Conservation (phyloP, 306 rosid genomes). For the Rubus idaeus region DNA sequence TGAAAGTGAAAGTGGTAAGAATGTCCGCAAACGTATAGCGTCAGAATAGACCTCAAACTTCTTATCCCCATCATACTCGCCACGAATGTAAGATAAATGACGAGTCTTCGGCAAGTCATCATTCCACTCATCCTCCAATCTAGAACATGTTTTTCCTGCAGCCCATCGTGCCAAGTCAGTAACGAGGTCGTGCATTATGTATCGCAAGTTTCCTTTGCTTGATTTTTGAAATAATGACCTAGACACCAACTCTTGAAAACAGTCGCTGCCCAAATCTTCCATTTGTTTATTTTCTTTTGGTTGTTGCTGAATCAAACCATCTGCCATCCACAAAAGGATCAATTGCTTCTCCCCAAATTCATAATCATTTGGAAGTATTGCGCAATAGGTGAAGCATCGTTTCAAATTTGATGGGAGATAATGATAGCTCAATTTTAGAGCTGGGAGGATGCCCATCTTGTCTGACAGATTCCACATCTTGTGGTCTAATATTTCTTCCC, state of each 20-base stretch:
- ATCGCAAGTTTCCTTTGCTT: background rate
- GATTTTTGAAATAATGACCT: background rate
- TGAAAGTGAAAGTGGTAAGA: background rate
- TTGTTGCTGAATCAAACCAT: slow-evolving; percentile 13
- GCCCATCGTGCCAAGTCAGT: slow-evolving; percentile 10
- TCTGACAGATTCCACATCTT: slow-evolving; percentile 23
- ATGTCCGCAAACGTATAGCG: background rate
- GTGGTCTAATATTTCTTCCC: slow-evolving; percentile 13
- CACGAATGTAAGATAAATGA: background rate
- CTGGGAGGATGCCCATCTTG: background rate
- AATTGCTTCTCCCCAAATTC: slow-evolving; percentile 3
- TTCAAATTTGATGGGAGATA: slow-evolving; percentile 22
- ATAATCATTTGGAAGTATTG: slow-evolving; percentile 22
- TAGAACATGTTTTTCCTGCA: slow-evolving; percentile 10
- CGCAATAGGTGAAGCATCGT: slow-evolving; percentile 21
- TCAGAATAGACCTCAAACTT: background rate
- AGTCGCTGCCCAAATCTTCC: slow-evolving; percentile 22
- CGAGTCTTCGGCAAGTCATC: background rate
- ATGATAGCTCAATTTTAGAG: slow-evolving; percentile 20
- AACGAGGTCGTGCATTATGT: slow-evolving; percentile 31
- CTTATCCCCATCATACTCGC: background rate
- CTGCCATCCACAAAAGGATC: background rate
- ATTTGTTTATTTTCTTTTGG: background rate
- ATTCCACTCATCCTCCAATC: background rate
- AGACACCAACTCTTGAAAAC: slow-evolving; percentile 16